Base-by-base conservation (phyloP, 106 monocot genomes). In the Platanthera zijinensis region DNA sequence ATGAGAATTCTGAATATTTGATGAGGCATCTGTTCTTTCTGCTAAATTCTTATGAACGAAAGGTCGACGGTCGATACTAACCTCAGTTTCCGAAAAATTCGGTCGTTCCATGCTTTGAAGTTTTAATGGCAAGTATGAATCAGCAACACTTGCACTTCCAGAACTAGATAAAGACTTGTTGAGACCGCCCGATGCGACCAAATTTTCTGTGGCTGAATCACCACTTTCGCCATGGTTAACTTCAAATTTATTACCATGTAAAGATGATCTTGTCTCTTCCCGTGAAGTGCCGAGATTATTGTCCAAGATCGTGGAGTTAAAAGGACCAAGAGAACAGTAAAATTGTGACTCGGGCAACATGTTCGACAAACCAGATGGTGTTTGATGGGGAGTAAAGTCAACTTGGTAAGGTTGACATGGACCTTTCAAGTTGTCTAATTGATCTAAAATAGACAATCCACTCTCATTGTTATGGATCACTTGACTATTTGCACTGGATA, bases 91-190 rank as follows among this genome's bases (percentile, higher is more conserved):
- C 21, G 57, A 75, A 74, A 15, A 78, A 54, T 1, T 73, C 54
- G 54, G 13, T 76, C 52, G 73, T 14, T 76, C 57, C 39, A 54
- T 5, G 57, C 21, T 12, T 15, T 51, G 75, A n/a, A 80, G 54
- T 69, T 52, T 77, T 69, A 46, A 73, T 48, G 64, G 73, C 74
- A 54, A 53, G 69, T 25, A 57, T 68, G 73, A 68, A 51, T 82
- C 59, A 75, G 59, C 50, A 63, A 61, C 39, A 6, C 68, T 74
- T 46, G 70, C 57, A 72, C 63, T 39, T 57, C 45, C 18, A 15
- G 22, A 54, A 63, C 11, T 48, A 28, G 19, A 69, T 30, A 32
- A 39, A 18, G 51, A 46, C 50, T 72, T 78, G 39, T 45, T 14
- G 72, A 59, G 76, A 28, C 51, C 15, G 28, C 8, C 48, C n/a